phyloP scores from a whole-genome alignment of 1,284 basidiomycete species.

The Apiotrichum gracile region DNA sequence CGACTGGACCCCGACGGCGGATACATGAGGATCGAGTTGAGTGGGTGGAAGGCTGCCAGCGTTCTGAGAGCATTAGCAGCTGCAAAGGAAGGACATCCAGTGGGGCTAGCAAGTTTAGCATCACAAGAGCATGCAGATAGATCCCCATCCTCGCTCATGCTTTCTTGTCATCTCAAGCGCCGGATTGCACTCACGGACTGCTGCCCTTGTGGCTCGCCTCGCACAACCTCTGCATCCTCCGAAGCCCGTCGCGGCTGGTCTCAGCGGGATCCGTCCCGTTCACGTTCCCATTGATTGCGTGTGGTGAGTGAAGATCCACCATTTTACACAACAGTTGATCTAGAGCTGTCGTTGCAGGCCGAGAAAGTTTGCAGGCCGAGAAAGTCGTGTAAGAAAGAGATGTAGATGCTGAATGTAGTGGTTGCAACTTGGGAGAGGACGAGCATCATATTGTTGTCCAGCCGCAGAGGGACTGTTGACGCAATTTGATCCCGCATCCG shows the following conservation, averaged over 20 bases:
- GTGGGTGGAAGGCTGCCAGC: constrained; percentile 13
- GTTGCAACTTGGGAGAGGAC: no score
- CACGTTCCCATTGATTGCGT: not conserved
- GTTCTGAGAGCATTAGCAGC: constrained; percentile 4
- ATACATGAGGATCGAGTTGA: constrained; percentile 14
- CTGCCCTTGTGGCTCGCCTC: not conserved
- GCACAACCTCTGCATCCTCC: constrained; percentile 13
- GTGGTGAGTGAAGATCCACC: not conserved
- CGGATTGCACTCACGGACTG: not conserved
- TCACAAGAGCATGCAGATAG: no score
- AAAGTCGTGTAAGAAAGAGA: no score
- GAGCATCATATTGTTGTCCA: no score
- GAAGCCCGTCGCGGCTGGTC: constrained; percentile 13
- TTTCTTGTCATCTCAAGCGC: no score
- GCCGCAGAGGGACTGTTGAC: constrained; percentile 1
- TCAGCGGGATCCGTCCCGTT: not conserved
- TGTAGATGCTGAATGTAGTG: no score
- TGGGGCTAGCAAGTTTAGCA: no score
- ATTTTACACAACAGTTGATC: not conserved
- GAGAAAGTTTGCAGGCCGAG: no score
- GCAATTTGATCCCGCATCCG: no score
- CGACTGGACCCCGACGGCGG: not conserved
- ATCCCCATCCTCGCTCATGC: no score
- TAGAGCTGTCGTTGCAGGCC: no score
- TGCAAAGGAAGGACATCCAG: no score